Base-by-base conservation (phyloP, 169 alveolate genomes). In the Cystoisospora suis region DNA sequence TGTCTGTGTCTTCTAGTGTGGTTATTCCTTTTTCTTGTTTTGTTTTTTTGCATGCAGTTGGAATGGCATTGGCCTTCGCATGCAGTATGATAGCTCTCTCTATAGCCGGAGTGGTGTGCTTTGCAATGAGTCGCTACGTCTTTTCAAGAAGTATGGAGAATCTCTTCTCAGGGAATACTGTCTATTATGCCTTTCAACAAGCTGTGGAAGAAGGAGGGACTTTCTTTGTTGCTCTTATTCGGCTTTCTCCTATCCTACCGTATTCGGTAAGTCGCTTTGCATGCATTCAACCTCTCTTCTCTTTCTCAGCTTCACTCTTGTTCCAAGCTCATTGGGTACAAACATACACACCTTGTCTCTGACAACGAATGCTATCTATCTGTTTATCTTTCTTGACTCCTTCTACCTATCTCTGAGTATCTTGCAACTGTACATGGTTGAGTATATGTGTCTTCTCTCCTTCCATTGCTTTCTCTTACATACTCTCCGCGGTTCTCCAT, bases 161-260 rank as follows among this genome's bases (percentile, higher is more conserved):
- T 4, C 53, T 72, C 2, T 72, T 70, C 61, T 3, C 53, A 4
- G 42, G 49, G 23, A 87, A 47, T 38, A 20, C 3, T 20, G 0
- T 72, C 27, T 87, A 70, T 44, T 36, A 46, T 1, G 91, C 91
- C 36, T 87, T 87, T 38, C 75, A 87, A 36, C 40, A 47, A 3
- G 91, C 91, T 3, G 91, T 87, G 0, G 87, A 87, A 36, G 91
- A 87, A 42, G 91, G 91, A 27, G 91, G 91, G 27, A 46, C 81
- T 3, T 70, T 56, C 38, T 87, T 87, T 46, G 91, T 87, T 29
- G 91, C 91, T 2, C 87, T 87, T 23, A 75, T 87, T 49, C 77
- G 91, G 7, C 65, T 87, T 36, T 87, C 91, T 9, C 91, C 91
- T 12, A 53, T 87, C 38, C 87, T 87, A 0, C 91, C 91, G 0